Percentiles rank a stretch among this genome's conserved stretches.
Evolutionary conservation across 805 yeast genomes (phyloP).

Genomic region (Yarrowia hollandica): DNA sequence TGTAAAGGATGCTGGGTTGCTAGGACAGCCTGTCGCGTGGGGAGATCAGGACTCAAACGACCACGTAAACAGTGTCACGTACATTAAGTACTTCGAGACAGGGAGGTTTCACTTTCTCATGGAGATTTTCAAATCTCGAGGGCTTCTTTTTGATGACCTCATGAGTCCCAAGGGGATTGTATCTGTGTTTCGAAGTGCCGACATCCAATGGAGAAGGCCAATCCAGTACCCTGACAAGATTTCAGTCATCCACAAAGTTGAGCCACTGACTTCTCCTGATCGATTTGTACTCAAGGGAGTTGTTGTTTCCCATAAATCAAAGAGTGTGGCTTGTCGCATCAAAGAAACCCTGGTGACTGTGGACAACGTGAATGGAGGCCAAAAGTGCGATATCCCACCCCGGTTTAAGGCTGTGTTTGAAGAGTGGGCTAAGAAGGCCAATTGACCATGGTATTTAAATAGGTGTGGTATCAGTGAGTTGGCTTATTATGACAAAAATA

Average conservation of each 20-base stretch:
- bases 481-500: too few relatives aligned
- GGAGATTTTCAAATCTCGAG: background rate
- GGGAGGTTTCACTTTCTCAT: constrained; percentile 7
- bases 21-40: constrained; percentile 3
- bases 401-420: constrained; percentile 8
- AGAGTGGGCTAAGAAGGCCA: constrained; percentile 1
- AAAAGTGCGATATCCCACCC: constrained; percentile 9
- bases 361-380: background rate
- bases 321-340: constrained; percentile 3
- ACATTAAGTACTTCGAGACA: constrained; percentile 8
- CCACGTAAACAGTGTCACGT: constrained; percentile 9
- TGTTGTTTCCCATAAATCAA: background rate
- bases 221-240: constrained; percentile 4
- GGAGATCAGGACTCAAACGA: constrained; percentile 10
- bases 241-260: constrained; percentile 12
- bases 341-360: constrained; percentile 7
- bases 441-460: too few relatives aligned
- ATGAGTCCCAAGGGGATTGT: constrained; percentile 10
- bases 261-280: background rate
- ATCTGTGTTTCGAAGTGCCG: constrained; percentile 8
- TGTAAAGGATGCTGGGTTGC: constrained; percentile 1
- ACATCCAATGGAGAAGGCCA: constrained; percentile 7
- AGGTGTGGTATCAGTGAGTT: too few relatives aligned
- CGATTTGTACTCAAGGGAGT: background rate
- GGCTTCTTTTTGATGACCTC: background rate